Conservation (phyloP, 768 basidiomycete genomes). For the Lenzites betulinus region DNA sequence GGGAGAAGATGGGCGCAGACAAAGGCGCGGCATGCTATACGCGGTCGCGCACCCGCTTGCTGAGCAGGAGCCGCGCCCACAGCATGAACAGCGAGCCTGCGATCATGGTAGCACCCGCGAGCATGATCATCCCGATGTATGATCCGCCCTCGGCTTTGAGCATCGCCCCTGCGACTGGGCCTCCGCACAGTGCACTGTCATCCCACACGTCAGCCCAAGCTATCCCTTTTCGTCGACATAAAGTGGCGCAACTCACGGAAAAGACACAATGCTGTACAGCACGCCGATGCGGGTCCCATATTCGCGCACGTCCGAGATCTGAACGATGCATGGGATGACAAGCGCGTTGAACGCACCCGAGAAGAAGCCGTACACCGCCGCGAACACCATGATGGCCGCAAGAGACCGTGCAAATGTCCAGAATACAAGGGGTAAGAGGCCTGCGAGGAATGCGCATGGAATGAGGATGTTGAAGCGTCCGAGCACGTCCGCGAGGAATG, state of each 20-base stretch:
- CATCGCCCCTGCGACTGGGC: conserved; percentile 63
- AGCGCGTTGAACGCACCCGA: conserved; percentile 71
- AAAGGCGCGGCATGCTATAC: neutral
- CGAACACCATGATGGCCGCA: conserved; percentile 49
- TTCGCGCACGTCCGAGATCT: conserved; percentile 56
- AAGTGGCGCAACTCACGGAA: conserved; percentile 59
- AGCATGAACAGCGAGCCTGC: conserved; percentile 61
- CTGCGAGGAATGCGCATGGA: conserved; percentile 65
- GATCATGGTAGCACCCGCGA: conserved; percentile 60
- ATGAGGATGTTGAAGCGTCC: conserved; percentile 70
- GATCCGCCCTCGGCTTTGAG: conserved; percentile 48
- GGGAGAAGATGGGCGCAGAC: neutral
- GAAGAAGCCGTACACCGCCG: conserved; percentile 60
- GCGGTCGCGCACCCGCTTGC: conserved; percentile 1
- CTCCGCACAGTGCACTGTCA: conserved; percentile 60
- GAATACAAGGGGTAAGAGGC: conserved; percentile 54
- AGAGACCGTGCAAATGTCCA: conserved; percentile 54
- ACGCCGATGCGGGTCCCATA: conserved; percentile 66
- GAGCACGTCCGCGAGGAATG: conserved; percentile 63
- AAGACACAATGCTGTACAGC: conserved; percentile 63
- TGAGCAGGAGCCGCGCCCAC: conserved; percentile 34
- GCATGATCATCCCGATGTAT: conserved; percentile 52
- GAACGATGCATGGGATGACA: conserved; percentile 69
- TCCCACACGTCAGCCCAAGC: neutral
- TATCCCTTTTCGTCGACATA: neutral